A percentile compares a stretch with the other conserved stretches of the same genome.
phyloP scores from a whole-genome alignment of 495 filamentous ascomycete genomes.

The Melanomma pulvis-pyrius region DNA sequence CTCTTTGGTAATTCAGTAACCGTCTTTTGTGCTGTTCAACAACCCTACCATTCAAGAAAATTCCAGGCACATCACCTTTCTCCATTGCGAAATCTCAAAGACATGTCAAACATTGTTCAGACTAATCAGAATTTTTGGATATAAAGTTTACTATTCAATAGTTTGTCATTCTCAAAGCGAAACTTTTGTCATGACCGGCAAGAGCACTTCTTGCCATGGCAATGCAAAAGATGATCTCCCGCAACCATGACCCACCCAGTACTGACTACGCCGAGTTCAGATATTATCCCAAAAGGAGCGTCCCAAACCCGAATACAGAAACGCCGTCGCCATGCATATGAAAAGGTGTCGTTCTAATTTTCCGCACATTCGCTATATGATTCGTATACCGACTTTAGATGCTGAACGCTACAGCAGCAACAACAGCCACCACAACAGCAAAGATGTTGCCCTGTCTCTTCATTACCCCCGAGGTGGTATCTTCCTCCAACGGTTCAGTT shows the following conservation, averaged over 20 bases:
- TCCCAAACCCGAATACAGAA: neutral
- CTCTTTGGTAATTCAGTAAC: too few relatives aligned
- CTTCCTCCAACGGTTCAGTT: slow-evolving; percentile 9
- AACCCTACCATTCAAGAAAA: too few relatives aligned
- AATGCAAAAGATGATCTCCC: neutral
- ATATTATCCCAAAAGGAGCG: neutral
- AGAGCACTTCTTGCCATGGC: slow-evolving; percentile 21
- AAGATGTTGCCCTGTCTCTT: slow-evolving; percentile 10
- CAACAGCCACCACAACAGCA: slow-evolving; percentile 30
- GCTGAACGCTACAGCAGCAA: slow-evolving; percentile 23
- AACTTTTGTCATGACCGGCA: slow-evolving; percentile 15
- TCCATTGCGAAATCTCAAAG: too few relatives aligned
- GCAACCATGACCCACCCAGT: neutral
- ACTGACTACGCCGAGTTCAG: slow-evolving; percentile 1
- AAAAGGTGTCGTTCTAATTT: neutral
- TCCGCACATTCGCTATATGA: neutral
- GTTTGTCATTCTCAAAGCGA: neutral
- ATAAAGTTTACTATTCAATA: too few relatives aligned
- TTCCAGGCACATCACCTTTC: too few relatives aligned
- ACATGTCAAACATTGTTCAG: too few relatives aligned
- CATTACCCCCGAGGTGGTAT: neutral
- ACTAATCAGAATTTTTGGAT: too few relatives aligned
- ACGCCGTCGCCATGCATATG: neutral
- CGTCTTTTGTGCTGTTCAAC: too few relatives aligned
- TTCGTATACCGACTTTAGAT: neutral